These are phyloP conservation scores for Apophysomyces sp. DNA, from an alignment of 371 early-diverging fungal genomes.

Conservation along the genomic window DNA sequence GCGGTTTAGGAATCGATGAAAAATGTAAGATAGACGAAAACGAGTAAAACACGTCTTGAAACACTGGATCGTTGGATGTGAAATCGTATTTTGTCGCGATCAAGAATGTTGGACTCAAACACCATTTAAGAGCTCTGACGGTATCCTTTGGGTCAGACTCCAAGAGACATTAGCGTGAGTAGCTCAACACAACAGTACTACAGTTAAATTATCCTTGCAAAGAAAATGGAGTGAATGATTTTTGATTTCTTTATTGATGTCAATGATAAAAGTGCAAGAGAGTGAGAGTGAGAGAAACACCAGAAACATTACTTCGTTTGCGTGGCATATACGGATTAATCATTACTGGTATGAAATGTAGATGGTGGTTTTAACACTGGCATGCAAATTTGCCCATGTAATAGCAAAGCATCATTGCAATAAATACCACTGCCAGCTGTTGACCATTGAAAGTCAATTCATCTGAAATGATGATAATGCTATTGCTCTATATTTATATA, in stretches of 20 bases:
- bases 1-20: slow-evolving; percentile 31
- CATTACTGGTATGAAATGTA: background rate
- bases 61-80: background rate
- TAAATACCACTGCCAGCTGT: slow-evolving; percentile 45
- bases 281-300: too few species aligned
- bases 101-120: too few species aligned
- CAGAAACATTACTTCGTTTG: too few species aligned
- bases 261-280: background rate
- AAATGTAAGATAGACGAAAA: background rate
- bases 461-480: slow-evolving; percentile 44
- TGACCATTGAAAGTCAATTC: slow-evolving; percentile 52
- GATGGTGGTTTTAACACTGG: slow-evolving; percentile 9
- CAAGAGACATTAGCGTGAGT: too few species aligned
- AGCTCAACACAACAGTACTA: too few species aligned
- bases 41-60: background rate
- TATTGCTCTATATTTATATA: slow-evolving; percentile 22
- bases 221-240: background rate
- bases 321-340: too few species aligned
- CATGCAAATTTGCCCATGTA: slow-evolving; percentile 53
- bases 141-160: too few species aligned
- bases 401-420: slow-evolving; percentile 51
- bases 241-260: background rate
- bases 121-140: too few species aligned
- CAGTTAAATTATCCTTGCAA: too few species aligned
- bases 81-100: too few species aligned